A percentile compares a stretch with the other conserved stretches of the same genome.
Evolutionary conservation across 352 stramenopile genomes (phyloP).

Genomic region (Phytophthora cryptogea): DNA sequence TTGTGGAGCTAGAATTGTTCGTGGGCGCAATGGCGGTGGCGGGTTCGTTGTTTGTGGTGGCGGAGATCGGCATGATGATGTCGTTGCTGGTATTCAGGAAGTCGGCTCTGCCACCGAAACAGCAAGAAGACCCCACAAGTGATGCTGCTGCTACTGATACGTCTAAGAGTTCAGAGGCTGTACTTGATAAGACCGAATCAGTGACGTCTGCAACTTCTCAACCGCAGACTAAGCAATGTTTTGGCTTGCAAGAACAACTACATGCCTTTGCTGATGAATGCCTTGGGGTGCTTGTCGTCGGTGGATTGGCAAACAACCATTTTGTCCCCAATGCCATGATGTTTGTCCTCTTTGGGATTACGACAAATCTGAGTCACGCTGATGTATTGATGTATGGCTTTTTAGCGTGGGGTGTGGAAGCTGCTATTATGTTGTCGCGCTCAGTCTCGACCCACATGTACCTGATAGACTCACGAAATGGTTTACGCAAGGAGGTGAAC

Average conservation of each 20-base stretch:
- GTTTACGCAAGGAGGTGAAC: conserved; percentile 48
- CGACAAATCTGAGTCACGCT: conserved; percentile 42
- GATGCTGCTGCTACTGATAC: too few relatives aligned
- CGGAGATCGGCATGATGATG: conserved; percentile 84
- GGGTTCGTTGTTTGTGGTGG: conserved; percentile 61
- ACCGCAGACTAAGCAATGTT: too few relatives aligned
- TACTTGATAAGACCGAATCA: too few relatives aligned
- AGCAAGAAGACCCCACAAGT: too few relatives aligned
- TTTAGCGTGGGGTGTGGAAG: conserved; percentile 41
- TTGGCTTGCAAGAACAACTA: conserved; percentile 37
- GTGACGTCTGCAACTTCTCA: too few relatives aligned
- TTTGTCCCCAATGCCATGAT: conserved; percentile 62
- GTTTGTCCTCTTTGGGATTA: conserved; percentile 54
- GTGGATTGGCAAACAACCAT: conserved; percentile 65
- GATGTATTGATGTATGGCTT: conserved; percentile 52
- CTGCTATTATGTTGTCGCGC: conserved; percentile 62
- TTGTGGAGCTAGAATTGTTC: conserved; percentile 82
- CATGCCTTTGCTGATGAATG: conserved; percentile 59
- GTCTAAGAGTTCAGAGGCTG: too few relatives aligned
- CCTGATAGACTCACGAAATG: conserved; percentile 60
- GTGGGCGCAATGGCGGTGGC: conserved; percentile 73
- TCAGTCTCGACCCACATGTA: conserved; percentile 64
- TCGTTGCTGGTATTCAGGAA: conserved; percentile 72
- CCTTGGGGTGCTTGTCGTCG: conserved; percentile 51
- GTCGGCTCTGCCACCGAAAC: neutral